Percentiles rank a stretch among this genome's conserved stretches.
These are phyloP conservation scores for Echeveria elegans DNA, from an alignment of 164 flowering plant species.

Conservation along the genomic window DNA sequence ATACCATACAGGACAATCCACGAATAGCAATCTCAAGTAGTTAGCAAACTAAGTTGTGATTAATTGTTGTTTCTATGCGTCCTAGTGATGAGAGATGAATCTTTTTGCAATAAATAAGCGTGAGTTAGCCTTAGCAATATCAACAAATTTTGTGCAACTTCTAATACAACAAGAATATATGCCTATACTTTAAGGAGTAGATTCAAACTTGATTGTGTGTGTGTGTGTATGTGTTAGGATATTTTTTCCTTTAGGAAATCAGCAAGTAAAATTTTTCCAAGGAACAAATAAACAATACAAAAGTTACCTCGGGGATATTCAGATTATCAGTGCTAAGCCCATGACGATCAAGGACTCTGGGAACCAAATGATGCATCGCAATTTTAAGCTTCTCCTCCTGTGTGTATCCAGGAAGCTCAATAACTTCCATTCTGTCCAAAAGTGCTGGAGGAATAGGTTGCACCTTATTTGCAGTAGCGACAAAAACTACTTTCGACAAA, in stretches of 20 bases:
- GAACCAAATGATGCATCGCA: slow-evolving; percentile 85
- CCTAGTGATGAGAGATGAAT: neutral
- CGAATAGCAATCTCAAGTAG: neutral
- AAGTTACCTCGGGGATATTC: slow-evolving; percentile 80
- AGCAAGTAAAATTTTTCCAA: neutral
- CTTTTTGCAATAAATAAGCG: neutral
- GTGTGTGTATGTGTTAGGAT: too few species aligned
- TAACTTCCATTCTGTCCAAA: slow-evolving; percentile 95
- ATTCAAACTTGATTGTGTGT: too few species aligned
- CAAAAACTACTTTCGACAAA: slow-evolving; percentile 91
- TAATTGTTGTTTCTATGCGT: neutral
- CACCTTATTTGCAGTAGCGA: slow-evolving; percentile 87
- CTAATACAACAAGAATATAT: too few species aligned
- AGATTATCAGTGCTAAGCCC: slow-evolving; percentile 74
- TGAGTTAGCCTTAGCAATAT: neutral
- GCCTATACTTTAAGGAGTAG: neutral
- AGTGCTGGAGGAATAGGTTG: slow-evolving; percentile 98
- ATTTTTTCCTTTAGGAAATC: too few species aligned
- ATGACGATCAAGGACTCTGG: slow-evolving; percentile 94
- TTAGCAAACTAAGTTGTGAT: neutral
- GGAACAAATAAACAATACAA: neutral
- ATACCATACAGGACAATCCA: neutral
- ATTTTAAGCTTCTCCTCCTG: slow-evolving; percentile 91
- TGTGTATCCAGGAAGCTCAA: slow-evolving; percentile 97
- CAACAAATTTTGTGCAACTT: neutral